Evolutionary conservation across 176 grass and related monocot species (phyloP).

Genomic region (Triticum timopheevii): DNA sequence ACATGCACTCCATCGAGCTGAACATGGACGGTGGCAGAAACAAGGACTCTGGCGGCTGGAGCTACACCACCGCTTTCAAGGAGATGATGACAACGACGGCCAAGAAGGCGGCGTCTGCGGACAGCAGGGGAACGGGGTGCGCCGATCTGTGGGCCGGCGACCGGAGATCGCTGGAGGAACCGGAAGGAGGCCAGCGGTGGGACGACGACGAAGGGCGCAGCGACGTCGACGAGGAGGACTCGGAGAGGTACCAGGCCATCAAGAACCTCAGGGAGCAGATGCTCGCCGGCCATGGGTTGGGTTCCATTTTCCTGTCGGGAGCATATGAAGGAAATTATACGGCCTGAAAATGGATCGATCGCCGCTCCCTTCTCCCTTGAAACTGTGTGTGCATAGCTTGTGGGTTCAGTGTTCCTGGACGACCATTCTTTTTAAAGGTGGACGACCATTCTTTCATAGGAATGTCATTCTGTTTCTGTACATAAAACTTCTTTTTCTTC

Average conservation of each 20-base stretch:
- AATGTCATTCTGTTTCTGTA: background rate
- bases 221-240: slow-evolving; percentile 49
- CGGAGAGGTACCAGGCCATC: slow-evolving; percentile 72
- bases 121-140: slow-evolving; percentile 11
- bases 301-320: slow-evolving; percentile 42
- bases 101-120: slow-evolving; percentile 10
- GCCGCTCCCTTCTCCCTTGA: background rate
- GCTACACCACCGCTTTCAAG: slow-evolving; percentile 33
- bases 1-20: slow-evolving; percentile 78
- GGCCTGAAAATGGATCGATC: background rate
- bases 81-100: background rate
- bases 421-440: background rate
- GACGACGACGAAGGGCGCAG: slow-evolving; percentile 28
- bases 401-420: background rate
- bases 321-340: background rate
- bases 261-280: slow-evolving; percentile 84
- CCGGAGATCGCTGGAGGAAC: background rate
- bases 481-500: no score
- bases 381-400: background rate
- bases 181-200: slow-evolving; percentile 17
- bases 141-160: slow-evolving; percentile 5
- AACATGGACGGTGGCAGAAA: slow-evolving; percentile 55
- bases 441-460: background rate
- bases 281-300: slow-evolving; percentile 63
- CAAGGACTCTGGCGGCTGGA: slow-evolving; percentile 44